Conservation (phyloP, 2,329 filamentous ascomycete genomes). For the Pseudogymnoascus sp. region DNA sequence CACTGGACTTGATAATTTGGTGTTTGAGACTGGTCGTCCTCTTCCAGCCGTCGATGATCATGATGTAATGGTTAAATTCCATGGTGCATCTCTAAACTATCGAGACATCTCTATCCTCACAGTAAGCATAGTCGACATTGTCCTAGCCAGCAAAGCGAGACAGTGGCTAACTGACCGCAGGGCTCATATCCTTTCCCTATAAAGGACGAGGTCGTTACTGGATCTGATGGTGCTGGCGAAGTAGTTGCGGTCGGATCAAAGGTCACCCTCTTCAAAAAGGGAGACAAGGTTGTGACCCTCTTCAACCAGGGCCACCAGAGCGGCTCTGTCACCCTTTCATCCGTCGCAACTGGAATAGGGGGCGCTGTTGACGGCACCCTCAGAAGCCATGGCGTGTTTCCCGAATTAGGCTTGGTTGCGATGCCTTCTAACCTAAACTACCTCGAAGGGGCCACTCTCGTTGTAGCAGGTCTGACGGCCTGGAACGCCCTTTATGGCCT, state of each 20-base stretch:
- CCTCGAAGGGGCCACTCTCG: conserved; percentile 40
- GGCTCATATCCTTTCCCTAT: conserved; percentile 24
- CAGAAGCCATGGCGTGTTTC: conserved; percentile 40
- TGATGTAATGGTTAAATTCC: conserved; percentile 45
- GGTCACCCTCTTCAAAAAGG: conserved; percentile 49
- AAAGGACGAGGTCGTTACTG: conserved; percentile 23
- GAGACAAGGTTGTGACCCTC: conserved; percentile 50
- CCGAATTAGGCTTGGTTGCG: conserved; percentile 50
- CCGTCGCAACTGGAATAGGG: conserved; percentile 43
- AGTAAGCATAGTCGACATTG: conserved; percentile 14
- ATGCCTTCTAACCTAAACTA: conserved; percentile 43
- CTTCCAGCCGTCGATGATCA: conserved; percentile 38
- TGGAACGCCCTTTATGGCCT: conserved; percentile 51
- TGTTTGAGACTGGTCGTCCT: conserved; percentile 32
- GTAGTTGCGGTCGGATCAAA: conserved; percentile 44
- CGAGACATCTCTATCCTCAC: conserved; percentile 31
- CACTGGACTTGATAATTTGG: conserved; percentile 40
- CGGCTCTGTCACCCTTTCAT: conserved; percentile 18
- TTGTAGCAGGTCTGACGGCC: conserved; percentile 45
- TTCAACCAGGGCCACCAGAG: conserved; percentile 40
- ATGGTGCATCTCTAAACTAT: conserved; percentile 33
- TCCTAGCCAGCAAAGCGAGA: background rate
- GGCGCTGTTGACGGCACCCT: conserved; percentile 41
- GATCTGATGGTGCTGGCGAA: conserved; percentile 37
- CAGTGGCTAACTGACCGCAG: background rate